Percentiles rank a stretch among this genome's conserved stretches.
Conservation (phyloP, 768 basidiomycete genomes). For the Strobilomyces confusus region DNA sequence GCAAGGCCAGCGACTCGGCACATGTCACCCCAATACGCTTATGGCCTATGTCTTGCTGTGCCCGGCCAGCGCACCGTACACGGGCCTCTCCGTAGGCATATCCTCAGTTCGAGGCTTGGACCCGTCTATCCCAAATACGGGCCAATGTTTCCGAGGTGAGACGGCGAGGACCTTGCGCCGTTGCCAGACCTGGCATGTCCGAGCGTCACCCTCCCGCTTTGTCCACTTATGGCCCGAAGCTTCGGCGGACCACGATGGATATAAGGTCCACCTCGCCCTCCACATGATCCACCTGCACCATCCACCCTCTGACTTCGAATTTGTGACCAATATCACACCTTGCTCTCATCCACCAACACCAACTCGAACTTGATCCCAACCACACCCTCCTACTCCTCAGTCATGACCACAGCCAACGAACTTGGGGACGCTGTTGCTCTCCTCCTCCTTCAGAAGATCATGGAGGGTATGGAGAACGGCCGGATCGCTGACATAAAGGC, state of each 20-base stretch:
- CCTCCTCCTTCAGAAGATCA: constrained; percentile 12
- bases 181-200: constrained; percentile 1
- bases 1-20: constrained; percentile 17
- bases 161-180: background rate
- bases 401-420: constrained; percentile 4
- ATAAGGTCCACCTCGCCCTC: constrained; percentile 7
- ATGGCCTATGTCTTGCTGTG: background rate
- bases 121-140: constrained; percentile 1
- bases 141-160: constrained; percentile 13
- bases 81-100: background rate
- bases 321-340: background rate
- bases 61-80: background rate
- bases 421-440: constrained; percentile 2
- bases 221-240: constrained; percentile 5
- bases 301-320: background rate
- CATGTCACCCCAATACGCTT: constrained; percentile 1
- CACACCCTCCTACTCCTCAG: background rate
- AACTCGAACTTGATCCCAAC: background rate
- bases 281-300: constrained; percentile 2
- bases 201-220: constrained; percentile 16
- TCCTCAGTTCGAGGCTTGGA: background rate
- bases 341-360: background rate
- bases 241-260: constrained; percentile 1
- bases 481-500: constrained; percentile 3
- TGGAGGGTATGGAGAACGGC: constrained; percentile 9